Evolutionary conservation across 2,329 filamentous ascomycete species (phyloP), one percentile per base, ranked within the genome.

Genomic region (Paecilomyces dactylethromorphus): DNA sequence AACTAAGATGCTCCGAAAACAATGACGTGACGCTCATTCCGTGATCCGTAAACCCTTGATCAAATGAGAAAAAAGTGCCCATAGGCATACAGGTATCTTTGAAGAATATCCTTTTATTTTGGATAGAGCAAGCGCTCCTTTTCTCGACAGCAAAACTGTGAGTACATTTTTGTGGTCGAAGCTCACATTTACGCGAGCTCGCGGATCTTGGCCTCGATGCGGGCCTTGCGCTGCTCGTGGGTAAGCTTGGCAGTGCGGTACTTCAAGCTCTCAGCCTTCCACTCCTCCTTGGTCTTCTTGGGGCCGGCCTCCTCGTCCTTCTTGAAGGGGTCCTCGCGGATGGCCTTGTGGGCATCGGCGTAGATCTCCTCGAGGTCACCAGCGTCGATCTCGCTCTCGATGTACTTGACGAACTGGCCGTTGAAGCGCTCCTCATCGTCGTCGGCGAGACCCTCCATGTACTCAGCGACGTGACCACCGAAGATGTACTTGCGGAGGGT

Each of bases 381-480:
- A 65, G 94, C 92, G 84, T 97, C 93, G 68, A 99, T 80, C 72
- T 96, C 94, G 76, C 96, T 91, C 68, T 99, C 93, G 70, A 96
- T 89, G 87, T 99, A 99, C 82, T 94, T 89, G 79, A 87, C 84
- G 89, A 99, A 99, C 85, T 99, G 94, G 72, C 86, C 87, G 86
- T 93, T 93, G 91, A 91, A 99, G 78, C 94, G 92, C 87, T 99
- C 94, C 90, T 99, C 94, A 77, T 99, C 94, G 78, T 99, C 94
- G 74, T 99, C 94, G 81, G 94, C 94, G 67, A 99, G 90, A 61
- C 89, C 94, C 89, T 99, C 94, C 94, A 99, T 99, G 88, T 99
- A 99, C 87, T 99, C 94, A 70, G 93, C 92, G 67, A 99, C 91
- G 87, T 99, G 94, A 64, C 94, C 93, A 76, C 86, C 94, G 81